These are phyloP conservation scores for Raphanus sativus DNA, from an alignment of 345 rosid species.

Conservation along the genomic window DNA sequence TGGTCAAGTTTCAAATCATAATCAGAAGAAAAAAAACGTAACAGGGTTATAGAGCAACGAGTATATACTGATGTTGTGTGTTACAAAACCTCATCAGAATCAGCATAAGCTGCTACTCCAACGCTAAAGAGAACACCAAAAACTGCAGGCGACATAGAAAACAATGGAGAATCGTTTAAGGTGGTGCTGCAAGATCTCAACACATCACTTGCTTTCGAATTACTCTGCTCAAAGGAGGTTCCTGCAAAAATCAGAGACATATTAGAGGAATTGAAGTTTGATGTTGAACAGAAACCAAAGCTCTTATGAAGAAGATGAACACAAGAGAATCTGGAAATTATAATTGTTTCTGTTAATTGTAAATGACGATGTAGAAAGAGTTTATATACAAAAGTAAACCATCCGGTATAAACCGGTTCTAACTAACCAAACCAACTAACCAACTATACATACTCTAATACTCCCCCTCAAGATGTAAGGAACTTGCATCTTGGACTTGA, in stretches of 20 bases:
- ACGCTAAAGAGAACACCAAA: constrained; percentile 56
- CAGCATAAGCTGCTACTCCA: constrained; percentile 66
- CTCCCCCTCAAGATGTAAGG: neutral
- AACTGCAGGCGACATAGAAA: constrained; percentile 45
- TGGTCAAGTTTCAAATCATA: constrained; percentile 1
- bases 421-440: too few species aligned
- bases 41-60: too few species aligned
- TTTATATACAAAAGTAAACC: too few species aligned
- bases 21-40: neutral
- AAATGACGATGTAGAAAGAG: too few species aligned
- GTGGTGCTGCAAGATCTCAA: constrained; percentile 32
- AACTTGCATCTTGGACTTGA: neutral
- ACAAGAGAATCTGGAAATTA: too few species aligned
- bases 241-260: too few species aligned
- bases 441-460: neutral
- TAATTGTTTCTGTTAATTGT: too few species aligned
- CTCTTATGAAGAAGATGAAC: too few species aligned
- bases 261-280: too few species aligned
- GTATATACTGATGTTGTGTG: neutral
- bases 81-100: constrained; percentile 58
- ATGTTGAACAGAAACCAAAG: too few species aligned
- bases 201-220: constrained; percentile 9
- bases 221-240: constrained; percentile 27
- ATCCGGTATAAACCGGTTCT: too few species aligned
- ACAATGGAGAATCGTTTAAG: constrained; percentile 17